Base-by-base conservation (phyloP, 2,329 filamentous ascomycete species). In the Fusarium oxysporum region DNA sequence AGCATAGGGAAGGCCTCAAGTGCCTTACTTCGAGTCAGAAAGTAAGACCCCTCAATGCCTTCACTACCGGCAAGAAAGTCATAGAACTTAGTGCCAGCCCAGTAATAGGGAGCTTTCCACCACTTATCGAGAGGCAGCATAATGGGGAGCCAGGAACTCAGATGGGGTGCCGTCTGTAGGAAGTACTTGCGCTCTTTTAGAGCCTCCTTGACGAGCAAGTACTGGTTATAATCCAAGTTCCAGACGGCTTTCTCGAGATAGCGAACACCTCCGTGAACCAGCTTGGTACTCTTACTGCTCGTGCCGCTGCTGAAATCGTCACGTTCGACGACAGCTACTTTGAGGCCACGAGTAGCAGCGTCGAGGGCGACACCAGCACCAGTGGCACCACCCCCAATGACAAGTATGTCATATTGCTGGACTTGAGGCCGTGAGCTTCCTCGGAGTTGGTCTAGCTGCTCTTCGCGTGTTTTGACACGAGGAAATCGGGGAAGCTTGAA, bases 1-100 rank as follows among this genome's bases (percentile, higher is more conserved):
- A 97, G 83, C 94, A 97, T 96, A 12, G 94, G 94, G 79, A 97
- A 97, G 5, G 92, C 92, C 80, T 96, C 93, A 71, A 97, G 86
- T 13, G 94, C 93, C 83, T 96, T 96, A 81, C 92, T 95, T 82
- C 92, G 92, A 30, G 93, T 95, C 78, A 97, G 84, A 81, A 97
- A 97, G 83, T 97, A 97, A 10, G 93, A 96, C 77, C 90, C 94
- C 82, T 97, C 94, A 78, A 97, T 95, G 62, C 94, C 94, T 81
- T 97, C 94, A 44, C 92, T 92, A 19, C 94, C 94, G 76, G 94
- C 94, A 73, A 97, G 87, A 76, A 95, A 90, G 82, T 97, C 94
- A 82, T 97, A 97, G 75, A 90, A 89, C 82, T 97, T 97, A 68
- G 91, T 93, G 56, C 92, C 92, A 43, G 87, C 89, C 92, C 92